A percentile compares a stretch with the other conserved stretches of the same genome.
These are phyloP conservation scores for Paramyrothecium roridum DNA, from an alignment of 2,329 filamentous ascomycete species.

Conservation along the genomic window DNA sequence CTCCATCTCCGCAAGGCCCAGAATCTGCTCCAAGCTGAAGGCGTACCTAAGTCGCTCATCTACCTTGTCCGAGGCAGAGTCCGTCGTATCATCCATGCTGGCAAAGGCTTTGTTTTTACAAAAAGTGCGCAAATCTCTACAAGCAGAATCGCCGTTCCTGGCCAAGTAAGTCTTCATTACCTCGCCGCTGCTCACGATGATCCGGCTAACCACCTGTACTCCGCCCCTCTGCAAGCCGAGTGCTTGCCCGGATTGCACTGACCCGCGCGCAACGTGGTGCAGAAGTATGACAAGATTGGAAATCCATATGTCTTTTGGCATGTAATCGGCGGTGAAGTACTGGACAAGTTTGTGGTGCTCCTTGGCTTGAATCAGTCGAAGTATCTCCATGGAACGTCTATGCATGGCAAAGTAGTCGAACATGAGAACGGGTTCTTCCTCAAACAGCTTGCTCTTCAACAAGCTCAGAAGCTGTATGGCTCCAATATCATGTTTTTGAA, in stretches of 20 bases:
- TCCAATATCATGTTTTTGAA: too few relatives aligned
- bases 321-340: background rate
- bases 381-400: background rate
- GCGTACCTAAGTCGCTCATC: background rate
- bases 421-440: too few relatives aligned
- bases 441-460: too few relatives aligned
- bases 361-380: background rate
- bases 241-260: background rate
- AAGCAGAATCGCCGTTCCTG: background rate
- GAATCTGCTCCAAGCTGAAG: background rate
- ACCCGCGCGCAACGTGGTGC: background rate
- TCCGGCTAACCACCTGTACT: background rate
- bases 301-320: background rate
- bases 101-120: background rate
- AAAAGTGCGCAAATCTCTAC: background rate
- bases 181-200: background rate
- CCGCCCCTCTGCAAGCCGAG: background rate
- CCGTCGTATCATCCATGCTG: background rate
- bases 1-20: background rate
- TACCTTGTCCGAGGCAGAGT: background rate
- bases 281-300: background rate
- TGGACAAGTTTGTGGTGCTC: background rate
- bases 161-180: background rate
- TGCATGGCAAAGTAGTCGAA: background rate
- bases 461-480: too few relatives aligned